Percentiles rank a stretch among this genome's conserved stretches.
Evolutionary conservation across 75 land plant genomes (phyloP).

Genomic region (Selaginella moellendorffii): DNA sequence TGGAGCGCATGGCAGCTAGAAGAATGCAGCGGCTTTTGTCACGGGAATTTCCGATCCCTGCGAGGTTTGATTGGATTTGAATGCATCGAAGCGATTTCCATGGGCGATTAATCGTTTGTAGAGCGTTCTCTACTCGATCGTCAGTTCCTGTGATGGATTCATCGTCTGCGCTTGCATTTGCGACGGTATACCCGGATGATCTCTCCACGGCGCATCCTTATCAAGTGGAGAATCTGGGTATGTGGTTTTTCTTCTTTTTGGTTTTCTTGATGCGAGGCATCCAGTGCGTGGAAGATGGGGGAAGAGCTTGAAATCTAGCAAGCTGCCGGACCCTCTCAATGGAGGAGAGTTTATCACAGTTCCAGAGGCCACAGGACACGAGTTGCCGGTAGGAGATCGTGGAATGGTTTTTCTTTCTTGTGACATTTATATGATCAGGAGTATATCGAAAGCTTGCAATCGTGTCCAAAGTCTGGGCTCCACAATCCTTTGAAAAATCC

Average conservation of each 20-base stretch:
- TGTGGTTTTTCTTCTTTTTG: neutral
- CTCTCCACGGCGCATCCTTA: constrained; percentile 57
- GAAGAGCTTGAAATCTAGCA: constrained; percentile 34
- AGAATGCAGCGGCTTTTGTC: too few relatives aligned
- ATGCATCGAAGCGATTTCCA: too few relatives aligned
- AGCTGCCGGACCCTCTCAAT: constrained; percentile 70
- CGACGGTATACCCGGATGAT: constrained; percentile 48
- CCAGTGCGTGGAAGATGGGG: constrained; percentile 86
- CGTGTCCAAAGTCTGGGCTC: constrained; percentile 81
- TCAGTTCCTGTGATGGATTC: too few relatives aligned
- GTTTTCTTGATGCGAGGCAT: neutral
- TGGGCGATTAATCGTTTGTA: too few relatives aligned
- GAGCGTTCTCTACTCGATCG: neutral
- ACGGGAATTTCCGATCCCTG: too few relatives aligned
- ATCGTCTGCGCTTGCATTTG: constrained; percentile 27
- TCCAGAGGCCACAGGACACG: constrained; percentile 51
- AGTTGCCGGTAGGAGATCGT: constrained; percentile 32
- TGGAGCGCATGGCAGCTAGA: too few relatives aligned
- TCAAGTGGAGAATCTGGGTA: constrained; percentile 69
- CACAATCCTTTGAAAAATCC: constrained; percentile 80
- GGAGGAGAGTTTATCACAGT: constrained; percentile 73
- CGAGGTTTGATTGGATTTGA: too few relatives aligned
- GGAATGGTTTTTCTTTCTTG: neutral
- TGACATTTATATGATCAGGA: constrained; percentile 43
- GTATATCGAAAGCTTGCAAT: constrained; percentile 62